Conservation (phyloP, 2,329 filamentous ascomycete genomes). For the Cercospora sp. region DNA sequence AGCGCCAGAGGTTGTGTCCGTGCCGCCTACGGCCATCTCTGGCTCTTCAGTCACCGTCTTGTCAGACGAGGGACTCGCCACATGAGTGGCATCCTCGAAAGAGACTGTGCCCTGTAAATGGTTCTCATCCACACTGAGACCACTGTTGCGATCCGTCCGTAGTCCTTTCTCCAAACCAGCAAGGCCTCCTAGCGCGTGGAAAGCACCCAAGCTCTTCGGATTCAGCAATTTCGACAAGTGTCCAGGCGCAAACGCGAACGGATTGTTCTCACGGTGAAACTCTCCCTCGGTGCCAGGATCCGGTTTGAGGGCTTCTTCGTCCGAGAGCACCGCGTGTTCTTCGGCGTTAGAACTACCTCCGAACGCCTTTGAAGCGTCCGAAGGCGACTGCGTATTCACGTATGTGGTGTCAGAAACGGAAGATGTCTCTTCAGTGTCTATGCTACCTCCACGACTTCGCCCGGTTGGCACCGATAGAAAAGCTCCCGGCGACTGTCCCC, state of each 20-base stretch:
- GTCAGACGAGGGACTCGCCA: constrained; percentile 34
- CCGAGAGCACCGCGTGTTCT: constrained; percentile 58
- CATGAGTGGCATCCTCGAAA: constrained; percentile 62
- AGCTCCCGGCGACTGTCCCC: constrained; percentile 53
- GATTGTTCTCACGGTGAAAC: constrained; percentile 74
- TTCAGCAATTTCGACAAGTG: constrained; percentile 80
- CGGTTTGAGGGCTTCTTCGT: constrained; percentile 69
- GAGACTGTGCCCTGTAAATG: constrained; percentile 63
- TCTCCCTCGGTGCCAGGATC: constrained; percentile 75
- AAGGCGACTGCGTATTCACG: constrained; percentile 48
- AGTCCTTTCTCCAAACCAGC: constrained; percentile 72
- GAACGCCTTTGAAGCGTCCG: constrained; percentile 34
- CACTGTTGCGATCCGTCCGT: constrained; percentile 63
- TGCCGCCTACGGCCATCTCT: constrained; percentile 22
- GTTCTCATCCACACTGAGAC: constrained; percentile 70
- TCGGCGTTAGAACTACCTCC: constrained; percentile 38
- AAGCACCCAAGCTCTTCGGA: constrained; percentile 73
- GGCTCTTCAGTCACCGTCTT: constrained; percentile 32
- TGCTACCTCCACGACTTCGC: constrained; percentile 64
- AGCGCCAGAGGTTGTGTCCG: constrained; percentile 33
- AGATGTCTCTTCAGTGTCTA: constrained; percentile 62
- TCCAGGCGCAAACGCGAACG: constrained; percentile 80
- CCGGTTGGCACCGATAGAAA: constrained; percentile 64
- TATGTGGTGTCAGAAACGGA: constrained; percentile 65
- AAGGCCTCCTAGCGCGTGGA: constrained; percentile 73